Conservation (phyloP, 1,284 basidiomycete genomes). For the Austroboletus niveus region DNA sequence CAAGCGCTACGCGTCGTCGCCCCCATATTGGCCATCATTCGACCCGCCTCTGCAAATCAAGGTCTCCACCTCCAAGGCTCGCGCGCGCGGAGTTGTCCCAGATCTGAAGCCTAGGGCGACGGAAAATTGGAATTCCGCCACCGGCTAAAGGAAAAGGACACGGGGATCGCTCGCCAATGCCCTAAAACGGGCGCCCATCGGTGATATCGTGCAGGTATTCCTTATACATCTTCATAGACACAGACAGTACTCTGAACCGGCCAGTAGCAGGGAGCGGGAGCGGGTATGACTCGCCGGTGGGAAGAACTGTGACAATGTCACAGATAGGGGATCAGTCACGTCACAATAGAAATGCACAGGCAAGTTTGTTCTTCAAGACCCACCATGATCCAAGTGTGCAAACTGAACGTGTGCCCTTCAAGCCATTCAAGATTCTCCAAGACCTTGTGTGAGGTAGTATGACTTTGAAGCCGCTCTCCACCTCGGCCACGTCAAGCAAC, state of each 20-base stretch:
- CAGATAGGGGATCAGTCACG: conserved; percentile 32
- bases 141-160: background rate
- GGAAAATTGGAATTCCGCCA: conserved; percentile 16
- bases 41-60: conserved; percentile 3
- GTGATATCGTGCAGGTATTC: conserved; percentile 5
- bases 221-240: background rate
- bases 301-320: conserved; percentile 27
- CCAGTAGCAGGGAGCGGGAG: background rate
- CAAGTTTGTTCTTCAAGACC: conserved; percentile 31
- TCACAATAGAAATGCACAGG: conserved; percentile 23
- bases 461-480: conserved; percentile 10
- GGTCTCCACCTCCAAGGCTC: background rate
- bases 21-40: background rate
- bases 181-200: background rate
- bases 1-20: background rate
- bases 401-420: conserved; percentile 32
- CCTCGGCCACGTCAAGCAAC: conserved; percentile 11
- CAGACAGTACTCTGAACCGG: background rate
- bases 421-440: conserved; percentile 24
- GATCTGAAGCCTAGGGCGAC: background rate
- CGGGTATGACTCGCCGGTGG: conserved; percentile 14
- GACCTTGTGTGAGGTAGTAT: conserved; percentile 31
- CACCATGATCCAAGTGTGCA: conserved; percentile 22
- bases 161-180: background rate
- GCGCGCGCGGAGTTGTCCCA: background rate